phyloP scores from a whole-genome alignment of 2,329 filamentous ascomycete species.

The Aspergillus pseudonomiae region DNA sequence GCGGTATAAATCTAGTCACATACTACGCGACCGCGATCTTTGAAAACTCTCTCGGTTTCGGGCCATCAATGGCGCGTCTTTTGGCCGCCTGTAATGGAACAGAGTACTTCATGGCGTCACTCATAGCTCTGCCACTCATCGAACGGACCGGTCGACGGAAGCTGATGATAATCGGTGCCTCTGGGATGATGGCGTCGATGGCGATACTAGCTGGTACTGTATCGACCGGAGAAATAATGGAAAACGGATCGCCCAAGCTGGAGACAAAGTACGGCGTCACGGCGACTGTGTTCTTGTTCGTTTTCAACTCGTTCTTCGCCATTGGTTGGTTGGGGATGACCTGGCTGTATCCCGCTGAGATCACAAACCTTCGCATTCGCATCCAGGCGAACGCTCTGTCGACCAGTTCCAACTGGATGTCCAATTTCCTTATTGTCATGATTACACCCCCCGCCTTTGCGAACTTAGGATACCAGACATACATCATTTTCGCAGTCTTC shows the following conservation, averaged over 20 bases:
- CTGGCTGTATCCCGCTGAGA: conserved; percentile 54
- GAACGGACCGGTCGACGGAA: conserved; percentile 44
- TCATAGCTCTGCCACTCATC: conserved; percentile 25
- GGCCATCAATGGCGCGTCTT: conserved; percentile 7
- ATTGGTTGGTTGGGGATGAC: conserved; percentile 65
- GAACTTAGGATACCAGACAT: conserved; percentile 58
- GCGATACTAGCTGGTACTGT: conserved; percentile 5
- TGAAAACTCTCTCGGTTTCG: conserved; percentile 12
- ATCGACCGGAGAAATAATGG: neutral
- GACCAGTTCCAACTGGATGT: conserved; percentile 59
- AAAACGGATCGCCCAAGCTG: conserved; percentile 5
- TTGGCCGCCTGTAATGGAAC: conserved; percentile 30
- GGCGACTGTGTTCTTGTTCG: conserved; percentile 52
- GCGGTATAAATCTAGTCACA: conserved; percentile 35
- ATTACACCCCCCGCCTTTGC: conserved; percentile 64
- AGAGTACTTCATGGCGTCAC: conserved; percentile 26
- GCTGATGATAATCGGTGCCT: conserved; percentile 32
- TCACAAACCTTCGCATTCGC: conserved; percentile 58
- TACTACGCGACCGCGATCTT: conserved; percentile 28
- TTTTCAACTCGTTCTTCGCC: conserved; percentile 68
- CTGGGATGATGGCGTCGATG: conserved; percentile 11
- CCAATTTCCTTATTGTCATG: conserved; percentile 68
- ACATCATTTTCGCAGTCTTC: conserved; percentile 58
- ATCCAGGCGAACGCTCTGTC: conserved; percentile 65
- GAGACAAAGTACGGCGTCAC: conserved; percentile 9